Percentiles rank a stretch among this genome's conserved stretches.
These are phyloP conservation scores for Vitis hybrid DNA, from an alignment of 177 flowering plant species.

Conservation along the genomic window DNA sequence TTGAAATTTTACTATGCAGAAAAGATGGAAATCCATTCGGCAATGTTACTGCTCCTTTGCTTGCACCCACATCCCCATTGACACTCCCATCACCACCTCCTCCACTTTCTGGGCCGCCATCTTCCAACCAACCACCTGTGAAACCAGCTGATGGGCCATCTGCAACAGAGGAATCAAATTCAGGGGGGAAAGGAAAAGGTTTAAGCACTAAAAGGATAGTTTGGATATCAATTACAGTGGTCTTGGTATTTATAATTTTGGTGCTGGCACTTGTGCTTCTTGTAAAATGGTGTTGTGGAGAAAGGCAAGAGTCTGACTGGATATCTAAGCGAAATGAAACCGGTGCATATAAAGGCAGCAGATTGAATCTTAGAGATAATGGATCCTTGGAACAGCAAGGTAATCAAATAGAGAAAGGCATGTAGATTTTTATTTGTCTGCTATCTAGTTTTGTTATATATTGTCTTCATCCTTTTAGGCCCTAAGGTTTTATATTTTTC, in stretches of 20 bases:
- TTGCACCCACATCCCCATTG: conserved; percentile 28
- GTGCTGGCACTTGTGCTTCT: conserved; percentile 37
- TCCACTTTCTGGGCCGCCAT: conserved; percentile 21
- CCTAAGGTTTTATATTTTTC: background rate
- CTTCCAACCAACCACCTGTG: conserved; percentile 35
- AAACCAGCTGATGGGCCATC: conserved; percentile 51
- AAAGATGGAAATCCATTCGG: conserved; percentile 87
- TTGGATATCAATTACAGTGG: conserved; percentile 49
- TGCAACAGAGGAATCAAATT: conserved; percentile 26
- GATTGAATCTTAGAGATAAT: conserved; percentile 29
- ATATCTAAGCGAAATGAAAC: conserved; percentile 37
- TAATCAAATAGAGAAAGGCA: conserved; percentile 52
- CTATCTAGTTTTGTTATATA: background rate
- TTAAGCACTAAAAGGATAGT: conserved; percentile 38
- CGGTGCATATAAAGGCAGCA: conserved; percentile 38
- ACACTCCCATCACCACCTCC: conserved; percentile 29
- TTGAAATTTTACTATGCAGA: conserved; percentile 43
- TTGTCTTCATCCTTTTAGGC: background rate
- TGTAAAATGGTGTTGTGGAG: conserved; percentile 38
- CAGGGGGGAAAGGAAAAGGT: conserved; percentile 23
- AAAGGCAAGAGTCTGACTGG: conserved; percentile 30
- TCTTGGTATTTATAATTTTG: conserved; percentile 34
- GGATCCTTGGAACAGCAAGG: conserved; percentile 29
- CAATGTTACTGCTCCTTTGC: conserved; percentile 44
- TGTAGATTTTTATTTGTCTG: conserved; percentile 3